Conservation (phyloP, 1,284 basidiomycete species). For the Naganishia sp. region DNA sequence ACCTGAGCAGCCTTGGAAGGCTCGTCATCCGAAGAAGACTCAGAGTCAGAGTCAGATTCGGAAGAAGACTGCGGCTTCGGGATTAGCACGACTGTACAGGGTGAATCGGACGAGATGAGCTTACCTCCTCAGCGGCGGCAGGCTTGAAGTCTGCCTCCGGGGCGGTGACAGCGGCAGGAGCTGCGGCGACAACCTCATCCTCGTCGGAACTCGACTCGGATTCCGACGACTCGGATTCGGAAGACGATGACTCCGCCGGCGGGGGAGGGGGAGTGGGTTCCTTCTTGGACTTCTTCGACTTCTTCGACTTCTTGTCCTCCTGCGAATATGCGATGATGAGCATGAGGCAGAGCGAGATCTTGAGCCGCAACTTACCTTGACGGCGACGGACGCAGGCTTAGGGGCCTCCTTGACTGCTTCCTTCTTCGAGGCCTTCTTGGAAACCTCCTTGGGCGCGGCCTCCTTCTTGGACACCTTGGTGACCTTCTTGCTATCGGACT, state of each 20-base stretch:
- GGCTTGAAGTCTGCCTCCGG: slow-evolving; percentile 19
- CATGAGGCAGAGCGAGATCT: slow-evolving; percentile 30
- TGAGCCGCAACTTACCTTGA: slow-evolving; percentile 29
- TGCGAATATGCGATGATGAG: neutral
- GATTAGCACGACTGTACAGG: neutral
- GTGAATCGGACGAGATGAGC: neutral
- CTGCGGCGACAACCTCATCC: slow-evolving; percentile 50
- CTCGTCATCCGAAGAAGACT: slow-evolving; percentile 48
- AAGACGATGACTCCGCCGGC: slow-evolving; percentile 35
- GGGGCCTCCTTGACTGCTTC: slow-evolving; percentile 40
- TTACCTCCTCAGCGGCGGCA: slow-evolving; percentile 19
- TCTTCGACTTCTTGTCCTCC: slow-evolving; percentile 26
- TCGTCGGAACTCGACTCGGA: slow-evolving; percentile 49
- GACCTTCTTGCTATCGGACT: slow-evolving; percentile 54
- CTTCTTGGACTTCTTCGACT: slow-evolving; percentile 50
- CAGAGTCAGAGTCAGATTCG: slow-evolving; percentile 40
- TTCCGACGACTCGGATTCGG: slow-evolving; percentile 40
- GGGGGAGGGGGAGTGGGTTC: slow-evolving; percentile 50
- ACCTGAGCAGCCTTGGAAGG: slow-evolving; percentile 38
- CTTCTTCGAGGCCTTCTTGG: slow-evolving; percentile 36
- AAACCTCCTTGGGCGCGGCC: slow-evolving; percentile 34
- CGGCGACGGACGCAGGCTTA: slow-evolving; percentile 32
- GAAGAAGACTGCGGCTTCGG: slow-evolving; percentile 6
- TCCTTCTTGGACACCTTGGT: slow-evolving; percentile 50
- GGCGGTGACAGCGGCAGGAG: slow-evolving; percentile 38